Percentiles rank a stretch among this genome's conserved stretches.
Evolutionary conservation across 768 basidiomycete species (phyloP).

Genomic region (Trichaptum fuscoviolaceum): DNA sequence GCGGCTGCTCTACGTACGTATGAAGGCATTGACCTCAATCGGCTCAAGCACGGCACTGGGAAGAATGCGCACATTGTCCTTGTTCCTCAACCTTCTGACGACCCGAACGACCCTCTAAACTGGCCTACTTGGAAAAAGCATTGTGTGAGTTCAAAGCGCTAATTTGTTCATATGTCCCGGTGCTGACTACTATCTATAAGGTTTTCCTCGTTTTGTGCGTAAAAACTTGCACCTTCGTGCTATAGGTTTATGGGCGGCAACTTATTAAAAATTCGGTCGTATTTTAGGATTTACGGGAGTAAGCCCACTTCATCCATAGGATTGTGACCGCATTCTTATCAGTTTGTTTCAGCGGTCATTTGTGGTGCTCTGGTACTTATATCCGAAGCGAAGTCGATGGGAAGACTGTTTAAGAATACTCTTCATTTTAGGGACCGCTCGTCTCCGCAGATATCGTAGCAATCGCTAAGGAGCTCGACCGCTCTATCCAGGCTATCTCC

Average conservation of each 20-base stretch:
- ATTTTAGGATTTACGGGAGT: constrained; percentile 8
- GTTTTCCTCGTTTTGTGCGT: constrained; percentile 1
- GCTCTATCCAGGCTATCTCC: constrained; percentile 9
- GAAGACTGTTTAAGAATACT: not conserved
- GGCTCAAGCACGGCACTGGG: constrained; percentile 18
- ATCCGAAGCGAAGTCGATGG: not conserved
- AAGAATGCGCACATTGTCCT: constrained; percentile 18
- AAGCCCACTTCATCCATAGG: not conserved
- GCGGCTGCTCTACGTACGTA: constrained; percentile 12
- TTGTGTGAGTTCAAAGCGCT: constrained; percentile 5
- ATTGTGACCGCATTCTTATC: not conserved
- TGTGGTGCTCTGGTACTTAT: constrained; percentile 14
- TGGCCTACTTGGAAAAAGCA: constrained; percentile 19
- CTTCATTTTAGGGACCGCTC: constrained; percentile 6
- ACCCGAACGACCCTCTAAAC: constrained; percentile 23
- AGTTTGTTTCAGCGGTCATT: constrained; percentile 12
- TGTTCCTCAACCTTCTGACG: constrained; percentile 21
- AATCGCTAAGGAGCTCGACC: constrained; percentile 13
- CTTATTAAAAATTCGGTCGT: no score
- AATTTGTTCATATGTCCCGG: not conserved
- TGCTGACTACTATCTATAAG: not conserved
- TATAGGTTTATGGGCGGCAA: no score
- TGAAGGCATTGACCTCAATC: constrained; percentile 9
- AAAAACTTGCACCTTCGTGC: not conserved
- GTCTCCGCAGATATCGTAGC: constrained; percentile 9